Evolutionary conservation across 106 monocot genomes (phyloP).

Genomic region (Hemerocallis citrina): DNA sequence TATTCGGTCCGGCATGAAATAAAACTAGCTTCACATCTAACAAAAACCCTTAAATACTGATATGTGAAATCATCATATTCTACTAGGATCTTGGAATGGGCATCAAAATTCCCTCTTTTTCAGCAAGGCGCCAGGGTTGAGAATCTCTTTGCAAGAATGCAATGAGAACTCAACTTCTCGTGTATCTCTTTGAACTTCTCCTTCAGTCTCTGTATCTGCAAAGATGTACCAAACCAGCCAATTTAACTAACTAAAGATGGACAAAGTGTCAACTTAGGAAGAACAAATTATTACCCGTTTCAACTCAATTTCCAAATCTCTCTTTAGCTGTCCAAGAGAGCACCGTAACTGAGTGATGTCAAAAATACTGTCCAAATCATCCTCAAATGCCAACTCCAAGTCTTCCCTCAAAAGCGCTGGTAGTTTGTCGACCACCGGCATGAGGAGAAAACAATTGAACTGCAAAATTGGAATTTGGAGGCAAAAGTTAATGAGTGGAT

Average conservation of each 20-base stretch:
- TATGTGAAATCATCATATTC: no score
- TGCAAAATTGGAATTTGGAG: slow-evolving; percentile 15
- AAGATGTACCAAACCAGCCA: not conserved
- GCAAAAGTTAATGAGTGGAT: not conserved
- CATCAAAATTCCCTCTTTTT: no score
- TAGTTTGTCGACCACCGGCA: slow-evolving; percentile 85
- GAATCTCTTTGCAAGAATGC: not conserved
- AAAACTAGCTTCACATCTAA: no score
- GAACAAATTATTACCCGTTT: slow-evolving; percentile 48
- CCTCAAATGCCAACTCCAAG: slow-evolving; percentile 69
- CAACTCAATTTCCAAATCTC: slow-evolving; percentile 72
- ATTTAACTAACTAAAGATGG: not conserved
- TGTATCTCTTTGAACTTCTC: slow-evolving; percentile 46
- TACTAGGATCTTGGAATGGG: no score
- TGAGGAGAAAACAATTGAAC: slow-evolving; percentile 95
- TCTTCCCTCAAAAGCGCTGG: slow-evolving; percentile 80
- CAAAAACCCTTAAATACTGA: no score
- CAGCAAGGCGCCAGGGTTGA: not conserved
- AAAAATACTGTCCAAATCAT: slow-evolving; percentile 75
- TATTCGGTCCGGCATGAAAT: no score
- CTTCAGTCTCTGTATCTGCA: slow-evolving; percentile 52
- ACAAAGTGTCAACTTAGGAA: not conserved
- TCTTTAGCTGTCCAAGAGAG: slow-evolving; percentile 59
- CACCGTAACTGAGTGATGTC: slow-evolving; percentile 59
- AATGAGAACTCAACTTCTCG: slow-evolving; percentile 25